phyloP scores from a whole-genome alignment of 306 rosid species.

The Gastrolobium villosum region DNA sequence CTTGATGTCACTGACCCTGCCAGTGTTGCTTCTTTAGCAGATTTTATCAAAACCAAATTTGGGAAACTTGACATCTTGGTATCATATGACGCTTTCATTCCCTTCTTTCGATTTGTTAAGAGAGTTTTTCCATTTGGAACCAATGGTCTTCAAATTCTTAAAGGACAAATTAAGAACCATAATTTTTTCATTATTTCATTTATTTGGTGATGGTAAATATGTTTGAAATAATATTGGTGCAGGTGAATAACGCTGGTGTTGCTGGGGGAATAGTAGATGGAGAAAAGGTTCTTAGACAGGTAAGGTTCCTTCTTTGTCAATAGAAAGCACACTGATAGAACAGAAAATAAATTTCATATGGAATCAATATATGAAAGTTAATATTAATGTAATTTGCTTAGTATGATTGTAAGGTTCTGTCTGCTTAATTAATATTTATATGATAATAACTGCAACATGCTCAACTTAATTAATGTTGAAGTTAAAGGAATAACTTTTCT shows the following conservation, averaged over 20 bases:
- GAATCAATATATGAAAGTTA: no score
- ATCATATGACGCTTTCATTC: not conserved
- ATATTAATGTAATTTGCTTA: no score
- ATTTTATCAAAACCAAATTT: constrained; percentile 44
- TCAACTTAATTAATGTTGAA: no score
- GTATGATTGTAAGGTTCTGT: no score
- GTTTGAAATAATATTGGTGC: constrained; percentile 16
- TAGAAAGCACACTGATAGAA: no score
- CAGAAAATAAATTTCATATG: no score
- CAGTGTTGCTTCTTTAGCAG: constrained; percentile 47
- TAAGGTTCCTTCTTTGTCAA: not conserved
- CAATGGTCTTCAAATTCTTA: not conserved
- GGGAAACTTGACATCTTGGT: constrained; percentile 63
- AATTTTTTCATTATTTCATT: not conserved
- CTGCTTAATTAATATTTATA: no score
- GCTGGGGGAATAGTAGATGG: constrained; percentile 48
- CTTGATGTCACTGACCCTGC: constrained; percentile 58
- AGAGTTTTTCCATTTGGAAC: not conserved
- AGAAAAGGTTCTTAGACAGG: constrained; percentile 41
- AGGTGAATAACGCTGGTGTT: constrained; percentile 59
- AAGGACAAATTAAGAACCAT: not conserved
- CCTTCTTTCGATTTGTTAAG: not conserved
- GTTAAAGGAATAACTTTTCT: no score
- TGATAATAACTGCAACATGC: no score
- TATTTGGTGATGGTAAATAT: not conserved